These are phyloP conservation scores for Penicillium sp. DNA, from an alignment of 2,329 filamentous ascomycete species.

Conservation along the genomic window DNA sequence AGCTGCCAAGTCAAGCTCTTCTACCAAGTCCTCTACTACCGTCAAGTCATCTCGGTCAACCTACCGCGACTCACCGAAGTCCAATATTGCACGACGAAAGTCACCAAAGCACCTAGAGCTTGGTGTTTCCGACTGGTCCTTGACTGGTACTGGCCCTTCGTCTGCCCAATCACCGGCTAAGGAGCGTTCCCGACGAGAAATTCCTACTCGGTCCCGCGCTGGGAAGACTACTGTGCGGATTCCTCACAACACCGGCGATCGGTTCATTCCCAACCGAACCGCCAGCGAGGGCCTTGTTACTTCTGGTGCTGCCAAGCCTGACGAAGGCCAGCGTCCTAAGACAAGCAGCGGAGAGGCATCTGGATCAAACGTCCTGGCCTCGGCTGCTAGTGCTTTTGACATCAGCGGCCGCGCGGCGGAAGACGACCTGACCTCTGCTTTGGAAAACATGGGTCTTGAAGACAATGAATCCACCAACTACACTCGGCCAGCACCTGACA, in stretches of 20 bases:
- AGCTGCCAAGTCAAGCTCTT: not conserved
- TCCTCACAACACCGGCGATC: slow-evolving; percentile 72
- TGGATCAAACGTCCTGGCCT: slow-evolving; percentile 73
- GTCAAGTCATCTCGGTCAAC: slow-evolving; percentile 42
- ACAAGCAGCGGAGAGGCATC: slow-evolving; percentile 70
- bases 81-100: slow-evolving; percentile 72
- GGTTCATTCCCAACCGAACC: slow-evolving; percentile 92
- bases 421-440: slow-evolving; percentile 75
- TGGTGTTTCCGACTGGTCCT: slow-evolving; percentile 86
- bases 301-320: slow-evolving; percentile 78
- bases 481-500: slow-evolving; percentile 79
- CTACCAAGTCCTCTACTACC: slow-evolving; percentile 6
- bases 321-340: slow-evolving; percentile 74
- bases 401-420: slow-evolving; percentile 61
- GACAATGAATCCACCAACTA: slow-evolving; percentile 68
- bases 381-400: slow-evolving; percentile 67
- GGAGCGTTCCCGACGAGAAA: slow-evolving; percentile 59
- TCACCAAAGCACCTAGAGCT: slow-evolving; percentile 87
- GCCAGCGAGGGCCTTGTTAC: slow-evolving; percentile 87
- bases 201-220: slow-evolving; percentile 47
- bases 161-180: slow-evolving; percentile 59
- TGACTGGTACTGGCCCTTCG: slow-evolving; percentile 75
- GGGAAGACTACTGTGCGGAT: slow-evolving; percentile 73
- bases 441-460: slow-evolving; percentile 77
- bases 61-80: slow-evolving; percentile 89